A percentile compares a stretch with the other conserved stretches of the same genome.
phyloP scores from a whole-genome alignment of 2,329 filamentous ascomycete species.

The Nectriaceae sp. region DNA sequence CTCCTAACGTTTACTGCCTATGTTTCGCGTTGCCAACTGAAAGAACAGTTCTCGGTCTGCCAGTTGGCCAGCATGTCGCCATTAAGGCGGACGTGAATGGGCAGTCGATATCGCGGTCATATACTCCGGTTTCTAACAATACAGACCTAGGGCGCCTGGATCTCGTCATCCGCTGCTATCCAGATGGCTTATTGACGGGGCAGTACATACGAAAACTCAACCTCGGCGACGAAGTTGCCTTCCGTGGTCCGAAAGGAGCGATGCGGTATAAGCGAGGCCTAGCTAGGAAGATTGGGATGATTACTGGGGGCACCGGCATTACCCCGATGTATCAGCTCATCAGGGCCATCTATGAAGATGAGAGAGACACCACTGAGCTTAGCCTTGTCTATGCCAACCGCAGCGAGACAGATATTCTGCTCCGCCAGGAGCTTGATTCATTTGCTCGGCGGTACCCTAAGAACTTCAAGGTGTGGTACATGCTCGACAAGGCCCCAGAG shows the following conservation, averaged over 20 bases:
- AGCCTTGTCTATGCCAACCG: conserved; percentile 62
- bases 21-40: conserved; percentile 49
- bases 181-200: conserved; percentile 51
- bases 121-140: conserved; percentile 57
- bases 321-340: conserved; percentile 54
- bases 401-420: conserved; percentile 59
- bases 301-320: too few species aligned
- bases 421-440: conserved; percentile 55
- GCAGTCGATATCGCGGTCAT: conserved; percentile 50
- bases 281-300: conserved; percentile 52
- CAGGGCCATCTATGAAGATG: conserved; percentile 62
- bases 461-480: conserved; percentile 58
- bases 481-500: conserved; percentile 49
- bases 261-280: conserved; percentile 51
- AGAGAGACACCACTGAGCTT: conserved; percentile 57
- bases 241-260: conserved; percentile 58
- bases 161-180: conserved; percentile 54
- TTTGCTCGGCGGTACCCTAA: conserved; percentile 52
- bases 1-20: conserved; percentile 48
- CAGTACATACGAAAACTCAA: conserved; percentile 49
- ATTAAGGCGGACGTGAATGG: conserved; percentile 50
- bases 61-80: conserved; percentile 58
- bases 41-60: conserved; percentile 51
- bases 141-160: conserved; percentile 49
- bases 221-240: conserved; percentile 50